Conservation (phyloP, 2,329 filamentous ascomycete genomes). For the Fusarium poae region DNA sequence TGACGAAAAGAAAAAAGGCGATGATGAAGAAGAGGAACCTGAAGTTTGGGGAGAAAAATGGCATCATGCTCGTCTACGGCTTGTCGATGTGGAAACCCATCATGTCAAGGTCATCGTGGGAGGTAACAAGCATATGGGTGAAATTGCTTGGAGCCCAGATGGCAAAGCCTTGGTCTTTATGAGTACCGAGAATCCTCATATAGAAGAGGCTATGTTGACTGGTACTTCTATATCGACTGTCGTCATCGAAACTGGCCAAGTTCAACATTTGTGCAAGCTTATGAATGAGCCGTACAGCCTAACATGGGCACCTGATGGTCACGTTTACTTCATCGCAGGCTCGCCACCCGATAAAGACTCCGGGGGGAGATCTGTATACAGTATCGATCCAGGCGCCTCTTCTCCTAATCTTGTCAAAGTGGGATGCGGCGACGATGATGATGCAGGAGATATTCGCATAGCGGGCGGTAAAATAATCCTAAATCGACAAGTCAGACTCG, state of each 20-base stretch:
- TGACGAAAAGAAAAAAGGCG: conserved; percentile 26
- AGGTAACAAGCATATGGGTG: conserved; percentile 19
- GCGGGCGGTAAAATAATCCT: conserved; percentile 22
- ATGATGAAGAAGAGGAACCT: conserved; percentile 48
- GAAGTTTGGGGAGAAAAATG: conserved; percentile 55
- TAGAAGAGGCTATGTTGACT: conserved; percentile 28
- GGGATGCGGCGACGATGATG: conserved; percentile 30
- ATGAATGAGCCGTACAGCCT: conserved; percentile 17
- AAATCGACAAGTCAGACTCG: conserved; percentile 5
- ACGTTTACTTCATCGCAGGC: conserved; percentile 36
- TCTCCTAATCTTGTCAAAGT: conserved; percentile 7
- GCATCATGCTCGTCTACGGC: conserved; percentile 50
- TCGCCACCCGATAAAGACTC: conserved; percentile 10
- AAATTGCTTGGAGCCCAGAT: conserved; percentile 41
- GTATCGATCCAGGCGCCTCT: conserved; percentile 3
- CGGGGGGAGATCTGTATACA: conserved; percentile 29
- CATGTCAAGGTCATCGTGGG: conserved; percentile 32
- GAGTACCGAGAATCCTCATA: conserved; percentile 22
- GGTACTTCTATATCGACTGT: conserved; percentile 25
- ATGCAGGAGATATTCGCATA: conserved; percentile 22
- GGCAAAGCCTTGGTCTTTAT: conserved; percentile 21
- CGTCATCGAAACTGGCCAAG: conserved; percentile 12
- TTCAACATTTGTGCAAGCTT: conserved; percentile 21
- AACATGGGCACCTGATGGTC: conserved; percentile 31
- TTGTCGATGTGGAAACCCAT: conserved; percentile 49